Base-by-base conservation (phyloP, 495 filamentous ascomycete genomes). In the Rhizodiscina lignyota region DNA sequence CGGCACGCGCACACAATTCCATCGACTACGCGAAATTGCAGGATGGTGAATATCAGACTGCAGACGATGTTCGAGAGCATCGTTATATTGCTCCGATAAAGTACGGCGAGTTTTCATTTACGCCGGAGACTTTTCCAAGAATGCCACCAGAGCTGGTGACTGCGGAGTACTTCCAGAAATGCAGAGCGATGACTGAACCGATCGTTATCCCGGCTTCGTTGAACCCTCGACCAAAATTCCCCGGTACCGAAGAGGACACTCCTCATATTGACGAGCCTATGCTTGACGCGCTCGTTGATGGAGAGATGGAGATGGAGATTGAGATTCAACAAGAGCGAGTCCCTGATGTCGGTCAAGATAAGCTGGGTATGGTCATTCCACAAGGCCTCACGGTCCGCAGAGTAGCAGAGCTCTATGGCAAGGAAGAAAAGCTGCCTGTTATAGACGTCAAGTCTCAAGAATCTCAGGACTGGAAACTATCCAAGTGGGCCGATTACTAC, bases 391-490 rank as follows among this genome's bases (percentile, higher is more conserved):
- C 75, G 0, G 77, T 83, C 15, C 62, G 73, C 21, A 56, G 61
- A 23, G 77, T 82, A 21, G 65, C 70, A 13, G 69, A 81, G 41
- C 59, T 83, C 10, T 74, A 76, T 43, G 77, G 78, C 6, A 65
- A 64, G 4, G 68, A 73, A 33, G 70, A 74, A 49, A 63, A 64
- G 29, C 66, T 83, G 10, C 73, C 78, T 35, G 77, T 83, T 21
- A 83, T 83, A 27, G 74, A 83, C 51, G 78, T 83, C 33, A 79
- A 83, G 37, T 73, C 72, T 11, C 78, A 83, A 45, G 71, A 77
- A 45, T 71, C 72, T 5, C 8, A 74, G 43, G 68, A 68, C 30
- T 83, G 79, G 78, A 74, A 69, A 30, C 74, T 83, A 67, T 61
- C 66, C 30, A 68, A 74, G 43, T 78, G 79, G 67, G 75, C 72